Evolutionary conservation across 176 grass and related monocot genomes (phyloP), one percentile per base, ranked within the genome.

Genomic region (Saccharum officinarum): DNA sequence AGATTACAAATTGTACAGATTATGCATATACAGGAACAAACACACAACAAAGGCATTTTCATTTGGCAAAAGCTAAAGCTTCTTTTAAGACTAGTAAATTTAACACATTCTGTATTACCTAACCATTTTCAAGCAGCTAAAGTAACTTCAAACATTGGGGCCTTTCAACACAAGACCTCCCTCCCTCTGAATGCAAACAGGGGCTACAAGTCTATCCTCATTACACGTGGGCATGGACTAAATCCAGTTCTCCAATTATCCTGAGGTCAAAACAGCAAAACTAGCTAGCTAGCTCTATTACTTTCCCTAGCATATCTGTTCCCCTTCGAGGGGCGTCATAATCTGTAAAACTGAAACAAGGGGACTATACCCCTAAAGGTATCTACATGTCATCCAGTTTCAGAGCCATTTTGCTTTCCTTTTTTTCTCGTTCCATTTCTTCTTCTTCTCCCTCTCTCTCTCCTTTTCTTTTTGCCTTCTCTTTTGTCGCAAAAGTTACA

Each of bases 91-190:
- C 22, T 57, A 60, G 44, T 25, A 69, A 75, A 69, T 25, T 69
- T 15, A 83, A 49, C 38, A 74, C 8, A 75, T 65, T 82, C n/a
- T 46, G 22, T 17, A 33, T 44, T 26, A 38, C 55, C 66, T 74
- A 79, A 37, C 67, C 79, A 74, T 79, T 36, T 83, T 62, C 47
- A 79, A 69, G 67, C 73, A 83, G 70, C 84, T 87, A 79, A 41
- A 73, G 75, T 79, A 73, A 73, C 55, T 83, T 86, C 73, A 62
- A 72, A 66, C 61, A 47, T 46, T 25, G 75, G 75, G 89, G 84
- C 80, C 89, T 69, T 90, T 78, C 26, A 80, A 44, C 84, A 84
- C 45, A 83, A 87, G 84, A 68, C 84, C 73, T 86, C 79, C 36
- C 72, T 82, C 83, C 15, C 59, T 26, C 59, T 62, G 67, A 67